These are phyloP conservation scores for Carex littledalei DNA, from an alignment of 176 grass and related monocot genomes.

Conservation along the genomic window DNA sequence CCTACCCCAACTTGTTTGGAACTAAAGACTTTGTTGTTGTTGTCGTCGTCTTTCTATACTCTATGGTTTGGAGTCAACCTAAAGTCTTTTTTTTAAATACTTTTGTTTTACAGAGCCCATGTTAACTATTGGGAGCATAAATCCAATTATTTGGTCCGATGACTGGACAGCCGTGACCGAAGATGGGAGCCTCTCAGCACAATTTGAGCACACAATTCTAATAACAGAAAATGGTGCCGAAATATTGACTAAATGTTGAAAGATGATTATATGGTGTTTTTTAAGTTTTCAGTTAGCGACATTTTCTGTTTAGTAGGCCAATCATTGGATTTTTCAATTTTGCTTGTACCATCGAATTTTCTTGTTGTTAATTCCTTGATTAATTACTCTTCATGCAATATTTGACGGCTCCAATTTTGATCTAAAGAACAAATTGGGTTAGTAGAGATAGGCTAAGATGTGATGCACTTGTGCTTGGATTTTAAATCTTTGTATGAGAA, in stretches of 20 bases:
- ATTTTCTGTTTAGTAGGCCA: background rate
- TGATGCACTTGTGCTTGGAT: too few species aligned
- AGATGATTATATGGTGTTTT: background rate
- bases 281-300: background rate
- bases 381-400: background rate
- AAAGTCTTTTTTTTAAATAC: background rate
- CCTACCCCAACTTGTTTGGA: too few species aligned
- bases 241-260: slow-evolving; percentile 61
- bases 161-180: slow-evolving; percentile 87
- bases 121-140: slow-evolving; percentile 76
- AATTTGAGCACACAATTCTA: slow-evolving; percentile 88
- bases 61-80: background rate
- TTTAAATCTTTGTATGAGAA: too few species aligned
- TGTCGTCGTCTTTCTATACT: background rate
- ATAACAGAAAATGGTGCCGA: slow-evolving; percentile 67
- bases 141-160: slow-evolving; percentile 71
- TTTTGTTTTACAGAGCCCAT: slow-evolving; percentile 62
- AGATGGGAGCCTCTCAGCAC: slow-evolving; percentile 74
- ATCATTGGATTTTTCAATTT: background rate
- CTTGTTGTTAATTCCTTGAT: background rate
- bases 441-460: too few species aligned
- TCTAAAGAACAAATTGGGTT: too few species aligned
- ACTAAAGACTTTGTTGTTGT: too few species aligned
- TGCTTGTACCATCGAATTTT: background rate
- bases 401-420: too few species aligned